Conservation (phyloP, 139 green algal species). For the Mesotaenium endlicherianum region DNA sequence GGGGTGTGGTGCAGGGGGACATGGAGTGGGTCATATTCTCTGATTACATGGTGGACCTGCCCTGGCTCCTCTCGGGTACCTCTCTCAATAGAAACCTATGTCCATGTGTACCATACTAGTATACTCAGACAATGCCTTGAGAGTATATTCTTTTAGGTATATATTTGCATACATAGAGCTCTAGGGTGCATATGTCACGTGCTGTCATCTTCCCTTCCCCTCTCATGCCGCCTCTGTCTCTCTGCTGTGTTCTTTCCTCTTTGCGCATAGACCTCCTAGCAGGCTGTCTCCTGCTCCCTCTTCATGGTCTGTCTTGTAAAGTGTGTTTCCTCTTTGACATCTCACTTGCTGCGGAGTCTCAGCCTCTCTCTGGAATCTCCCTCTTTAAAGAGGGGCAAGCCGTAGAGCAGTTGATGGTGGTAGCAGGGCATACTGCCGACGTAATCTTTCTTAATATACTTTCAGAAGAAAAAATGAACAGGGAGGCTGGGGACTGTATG, state of each 20-base stretch:
- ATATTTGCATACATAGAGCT: no score
- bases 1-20: neutral
- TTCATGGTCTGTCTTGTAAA: neutral
- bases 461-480: no score
- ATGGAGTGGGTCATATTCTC: constrained; percentile 2
- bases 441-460: no score
- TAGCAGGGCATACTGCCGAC: no score
- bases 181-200: neutral
- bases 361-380: neutral
- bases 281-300: neutral
- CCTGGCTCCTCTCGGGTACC: constrained; percentile 4
- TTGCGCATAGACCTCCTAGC: neutral
- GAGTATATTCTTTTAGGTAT: no score
- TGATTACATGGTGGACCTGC: constrained; percentile 8
- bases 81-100: neutral
- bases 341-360: neutral
- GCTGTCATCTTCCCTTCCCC: neutral
- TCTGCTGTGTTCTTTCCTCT: neutral
- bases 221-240: neutral
- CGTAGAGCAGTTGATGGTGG: no score
- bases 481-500: no score
- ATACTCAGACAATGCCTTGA: no score
- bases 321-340: neutral
- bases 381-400: no score
- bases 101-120: neutral